Evolutionary conservation across 75 land plant species (phyloP).

Genomic region (Pinus albicaulis): DNA sequence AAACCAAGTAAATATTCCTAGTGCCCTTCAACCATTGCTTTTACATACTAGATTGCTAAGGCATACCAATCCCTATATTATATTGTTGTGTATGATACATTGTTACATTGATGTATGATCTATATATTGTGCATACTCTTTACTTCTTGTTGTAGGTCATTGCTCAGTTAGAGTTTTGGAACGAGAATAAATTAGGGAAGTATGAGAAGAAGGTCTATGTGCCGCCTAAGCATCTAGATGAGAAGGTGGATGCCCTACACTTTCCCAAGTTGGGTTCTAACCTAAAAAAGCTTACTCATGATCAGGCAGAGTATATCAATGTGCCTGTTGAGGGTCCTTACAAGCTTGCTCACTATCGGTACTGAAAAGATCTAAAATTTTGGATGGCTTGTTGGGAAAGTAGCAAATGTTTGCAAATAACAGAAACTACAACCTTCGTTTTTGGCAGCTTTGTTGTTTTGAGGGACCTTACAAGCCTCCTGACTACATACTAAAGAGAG

Average conservation of each 20-base stretch:
- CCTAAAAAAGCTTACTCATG: conserved; percentile 69
- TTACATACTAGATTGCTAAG: background rate
- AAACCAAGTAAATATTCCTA: conserved; percentile 40
- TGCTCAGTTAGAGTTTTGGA: conserved; percentile 93
- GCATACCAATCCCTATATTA: background rate
- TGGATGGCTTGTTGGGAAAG: no score
- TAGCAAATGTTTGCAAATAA: no score
- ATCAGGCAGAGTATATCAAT: conserved; percentile 78
- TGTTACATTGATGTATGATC: background rate
- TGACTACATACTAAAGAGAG: no score
- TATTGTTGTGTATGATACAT: background rate
- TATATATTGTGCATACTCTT: no score
- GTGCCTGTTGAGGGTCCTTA: conserved; percentile 81
- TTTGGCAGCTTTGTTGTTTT: no score
- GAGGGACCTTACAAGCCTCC: no score
- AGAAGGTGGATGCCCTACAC: conserved; percentile 89
- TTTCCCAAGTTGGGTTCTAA: conserved; percentile 77
- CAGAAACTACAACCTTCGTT: no score
- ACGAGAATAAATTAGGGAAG: conserved; percentile 67
- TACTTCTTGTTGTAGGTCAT: conserved; percentile 35
- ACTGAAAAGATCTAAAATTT: background rate
- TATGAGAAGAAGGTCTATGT: conserved; percentile 94
- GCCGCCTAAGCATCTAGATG: conserved; percentile 89
- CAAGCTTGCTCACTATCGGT: conserved; percentile 80
- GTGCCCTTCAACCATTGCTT: background rate